These are phyloP conservation scores for Aureobasidium pullulans DNA, from an alignment of 2,329 filamentous ascomycete species.

Conservation along the genomic window DNA sequence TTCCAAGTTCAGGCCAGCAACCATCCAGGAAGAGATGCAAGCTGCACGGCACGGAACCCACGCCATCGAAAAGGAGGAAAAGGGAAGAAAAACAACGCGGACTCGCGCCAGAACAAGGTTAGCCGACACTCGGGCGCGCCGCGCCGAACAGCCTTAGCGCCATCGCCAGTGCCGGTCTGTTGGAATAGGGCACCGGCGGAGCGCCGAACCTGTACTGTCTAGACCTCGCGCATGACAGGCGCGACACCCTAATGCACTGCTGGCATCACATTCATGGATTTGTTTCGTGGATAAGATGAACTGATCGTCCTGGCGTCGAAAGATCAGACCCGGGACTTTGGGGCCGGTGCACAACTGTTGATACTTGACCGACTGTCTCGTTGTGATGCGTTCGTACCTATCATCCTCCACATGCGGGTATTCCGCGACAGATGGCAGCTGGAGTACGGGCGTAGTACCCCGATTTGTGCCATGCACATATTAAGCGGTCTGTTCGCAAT, in stretches of 20 bases:
- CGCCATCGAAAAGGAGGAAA: slow-evolving; percentile 5
- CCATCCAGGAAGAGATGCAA: neutral
- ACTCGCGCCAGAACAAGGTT: slow-evolving; percentile 1
- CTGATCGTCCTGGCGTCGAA: neutral
- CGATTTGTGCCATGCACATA: slow-evolving; percentile 4
- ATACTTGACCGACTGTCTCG: slow-evolving; percentile 5
- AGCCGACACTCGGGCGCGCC: slow-evolving; percentile 6
- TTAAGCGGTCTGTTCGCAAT: neutral
- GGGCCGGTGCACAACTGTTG: neutral
- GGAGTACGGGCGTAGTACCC: slow-evolving; percentile 3
- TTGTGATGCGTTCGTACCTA: neutral
- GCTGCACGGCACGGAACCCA: slow-evolving; percentile 5
- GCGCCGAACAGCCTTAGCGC: slow-evolving; percentile 11
- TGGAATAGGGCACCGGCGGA: slow-evolving; percentile 9
- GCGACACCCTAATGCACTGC: slow-evolving; percentile 6
- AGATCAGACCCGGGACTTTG: neutral
- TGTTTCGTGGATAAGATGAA: neutral
- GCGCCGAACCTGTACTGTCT: slow-evolving; percentile 10
- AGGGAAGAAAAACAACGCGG: neutral
- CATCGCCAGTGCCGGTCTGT: slow-evolving; percentile 1
- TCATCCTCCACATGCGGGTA: neutral
- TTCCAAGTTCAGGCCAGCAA: neutral
- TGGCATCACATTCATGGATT: neutral
- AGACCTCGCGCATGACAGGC: slow-evolving; percentile 4
- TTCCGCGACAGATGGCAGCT: slow-evolving; percentile 7